Evolutionary conservation across 768 basidiomycete genomes (phyloP), one percentile per base, ranked within the genome.

Genomic region (Daedalea quercina): DNA sequence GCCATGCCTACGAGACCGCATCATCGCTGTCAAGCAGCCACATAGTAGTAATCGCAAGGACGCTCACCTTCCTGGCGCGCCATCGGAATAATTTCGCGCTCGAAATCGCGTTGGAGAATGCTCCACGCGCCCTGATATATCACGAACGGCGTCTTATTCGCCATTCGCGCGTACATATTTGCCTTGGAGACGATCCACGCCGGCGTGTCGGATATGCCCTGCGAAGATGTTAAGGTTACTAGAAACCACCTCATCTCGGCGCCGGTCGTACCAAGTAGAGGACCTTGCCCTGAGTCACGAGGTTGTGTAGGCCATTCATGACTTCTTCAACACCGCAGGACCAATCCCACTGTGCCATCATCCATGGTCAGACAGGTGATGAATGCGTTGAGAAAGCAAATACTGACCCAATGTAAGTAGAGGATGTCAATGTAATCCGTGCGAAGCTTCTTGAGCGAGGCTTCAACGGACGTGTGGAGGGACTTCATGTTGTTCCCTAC

Each of bases 281-380:
- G 4, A 80, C 77, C 55, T 80, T 79, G n/a, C 79, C 76, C 31
- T 67, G 62, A 15, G 60, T 62, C 23, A 82, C 75, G 33, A 82
- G 69, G n/a, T 68, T 65, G 56, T 82, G 75, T 8, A 83, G 65
- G 3, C 67, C 60, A 41, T 72, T 69, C 78, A 82, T 79, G 35
- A 81, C 60, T 61, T 84, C 80, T 56, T 77, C 74, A 47, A 82
- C 69, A 15, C 68, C 67, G 11, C 77, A 78, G 4, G 70, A 61
- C 54, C 66, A 79, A 58, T 81, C 80, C 78, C 78, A 77, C 63
- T 65, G 11, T 11, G 28, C 28, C 6, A 11, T 31, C 6, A 31
- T 31, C 6, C 11, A n/a, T n/a, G n/a, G 28, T 31, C 28, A 31
- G 28, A 31, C n/a, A n/a, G n/a, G 11, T 31, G 28, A 31, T 11